Base-by-base conservation (phyloP, 2,329 filamentous ascomycete genomes). In the Nigrospora sphaerica region DNA sequence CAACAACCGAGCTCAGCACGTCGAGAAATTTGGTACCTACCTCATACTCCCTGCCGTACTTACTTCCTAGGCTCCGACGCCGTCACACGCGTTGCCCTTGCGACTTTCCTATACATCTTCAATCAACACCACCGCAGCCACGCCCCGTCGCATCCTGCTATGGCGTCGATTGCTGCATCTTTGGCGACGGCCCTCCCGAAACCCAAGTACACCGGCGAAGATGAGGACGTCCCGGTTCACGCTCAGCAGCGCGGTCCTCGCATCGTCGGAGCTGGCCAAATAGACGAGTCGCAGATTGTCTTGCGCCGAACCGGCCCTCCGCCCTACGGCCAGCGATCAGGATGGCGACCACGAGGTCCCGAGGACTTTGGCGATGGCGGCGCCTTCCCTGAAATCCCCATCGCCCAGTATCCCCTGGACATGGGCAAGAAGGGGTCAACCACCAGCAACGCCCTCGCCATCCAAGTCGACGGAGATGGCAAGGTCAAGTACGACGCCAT, bases 401-500 rank as follows among this genome's bases (percentile, higher is more conserved):
- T 97, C 44, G 93, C 92, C 38, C 93, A 98, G 62, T 98, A 97
- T 62, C 93, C 93, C 12, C 79, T 95, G 43, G 88, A 95, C 49
- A 96, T 97, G 89, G 92, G 92, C 48, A 82, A 85, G 58, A 95
- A 95, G 67, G 76, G 77, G 33, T 72, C 80, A 10, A 77, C 73
- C 32, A 80, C 77, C 40, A 93, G 84, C 54, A 97, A 95, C 69
- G 91, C 93, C 46, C 77, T 98, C 41, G 85, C 90, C n/a, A 77
- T 97, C 32, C 88, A 95, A 63, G 90, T 97, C 33, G 90, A 97
- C 62, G 81, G 77, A 0, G 86, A 95, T 54, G 93, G 93, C 39
- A 95, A 95, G 62, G 87, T 96, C 52, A 95, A 95, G 67, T 98
- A 96, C 71, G 90, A 95, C 64, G 90, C 91, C 45, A 95, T 98